Conservation (phyloP, 345 rosid species). For the Populus pruinosa region DNA sequence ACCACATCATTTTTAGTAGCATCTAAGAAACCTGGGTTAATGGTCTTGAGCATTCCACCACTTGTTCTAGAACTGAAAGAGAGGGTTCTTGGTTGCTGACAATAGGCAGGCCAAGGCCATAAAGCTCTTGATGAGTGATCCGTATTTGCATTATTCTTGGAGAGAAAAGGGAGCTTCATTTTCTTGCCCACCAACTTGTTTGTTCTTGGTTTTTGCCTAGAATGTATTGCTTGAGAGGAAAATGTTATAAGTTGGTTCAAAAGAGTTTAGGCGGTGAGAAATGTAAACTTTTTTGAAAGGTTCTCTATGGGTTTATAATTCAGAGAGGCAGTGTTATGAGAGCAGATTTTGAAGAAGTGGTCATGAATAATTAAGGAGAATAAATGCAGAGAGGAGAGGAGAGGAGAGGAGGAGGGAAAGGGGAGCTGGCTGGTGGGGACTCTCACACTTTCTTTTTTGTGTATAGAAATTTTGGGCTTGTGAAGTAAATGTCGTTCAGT, state of each 20-base stretch:
- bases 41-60: conserved; percentile 30
- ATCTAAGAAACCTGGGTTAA: conserved; percentile 39
- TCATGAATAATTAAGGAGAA: background rate
- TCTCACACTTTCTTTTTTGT: conserved; percentile 9
- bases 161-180: conserved; percentile 65
- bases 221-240: background rate
- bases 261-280: conserved; percentile 7
- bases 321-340: conserved; percentile 2
- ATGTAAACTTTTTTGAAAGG: background rate
- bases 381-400: background rate
- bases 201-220: background rate
- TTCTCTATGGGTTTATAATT: conserved; percentile 11
- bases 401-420: background rate
- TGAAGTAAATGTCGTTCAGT: conserved; percentile 35
- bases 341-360: conserved; percentile 34
- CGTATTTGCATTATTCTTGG: conserved; percentile 16
- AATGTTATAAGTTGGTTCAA: background rate
- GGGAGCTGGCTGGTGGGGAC: conserved; percentile 21
- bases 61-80: conserved; percentile 44
- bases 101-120: conserved; percentile 86
- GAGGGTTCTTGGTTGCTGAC: conserved; percentile 66
- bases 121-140: conserved; percentile 21
- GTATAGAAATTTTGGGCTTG: conserved; percentile 32
- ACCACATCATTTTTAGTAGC: background rate
- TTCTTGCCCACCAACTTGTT: conserved; percentile 29